These are phyloP conservation scores for Coemansia sp. DNA, from an alignment of 192 early-diverging fungal genomes.

Conservation along the genomic window DNA sequence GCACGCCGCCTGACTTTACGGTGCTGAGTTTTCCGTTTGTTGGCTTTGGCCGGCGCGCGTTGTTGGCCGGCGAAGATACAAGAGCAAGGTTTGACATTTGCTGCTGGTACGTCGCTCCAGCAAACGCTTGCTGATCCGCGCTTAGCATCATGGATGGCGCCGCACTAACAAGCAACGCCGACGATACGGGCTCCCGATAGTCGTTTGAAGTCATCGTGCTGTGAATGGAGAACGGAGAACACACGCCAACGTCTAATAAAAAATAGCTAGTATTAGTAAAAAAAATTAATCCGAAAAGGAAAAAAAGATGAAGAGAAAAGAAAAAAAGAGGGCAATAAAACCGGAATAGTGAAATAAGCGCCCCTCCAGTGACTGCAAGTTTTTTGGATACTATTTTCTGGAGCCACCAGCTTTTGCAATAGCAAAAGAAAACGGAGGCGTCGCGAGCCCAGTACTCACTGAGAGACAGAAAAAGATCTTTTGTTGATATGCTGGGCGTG, in stretches of 20 bases:
- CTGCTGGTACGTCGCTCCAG: not conserved
- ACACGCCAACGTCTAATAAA: slow-evolving; percentile 3
- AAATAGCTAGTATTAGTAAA: not conserved
- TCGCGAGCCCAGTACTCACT: not conserved
- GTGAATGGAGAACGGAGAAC: not conserved
- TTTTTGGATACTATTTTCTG: too few relatives aligned
- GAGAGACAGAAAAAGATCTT: not conserved
- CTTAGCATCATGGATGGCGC: not conserved
- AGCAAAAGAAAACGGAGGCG: not conserved
- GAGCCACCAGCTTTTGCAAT: not conserved
- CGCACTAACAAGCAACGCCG: not conserved
- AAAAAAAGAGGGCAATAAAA: too few relatives aligned
- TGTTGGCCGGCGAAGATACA: not conserved
- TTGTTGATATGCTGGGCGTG: not conserved
- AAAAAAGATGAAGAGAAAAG: not conserved
- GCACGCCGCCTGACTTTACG: slow-evolving; percentile 10
- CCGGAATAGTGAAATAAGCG: too few relatives aligned
- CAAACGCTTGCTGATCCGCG: not conserved
- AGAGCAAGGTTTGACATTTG: not conserved
- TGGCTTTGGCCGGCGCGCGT: too few relatives aligned
- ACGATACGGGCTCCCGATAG: not conserved
- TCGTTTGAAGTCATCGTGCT: not conserved
- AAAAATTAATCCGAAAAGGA: not conserved
- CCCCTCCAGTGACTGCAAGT: too few relatives aligned
- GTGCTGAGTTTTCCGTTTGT: not conserved